Evolutionary conservation across 140 eudicot species (phyloP).

Genomic region (Erigeron philadelphicus): DNA sequence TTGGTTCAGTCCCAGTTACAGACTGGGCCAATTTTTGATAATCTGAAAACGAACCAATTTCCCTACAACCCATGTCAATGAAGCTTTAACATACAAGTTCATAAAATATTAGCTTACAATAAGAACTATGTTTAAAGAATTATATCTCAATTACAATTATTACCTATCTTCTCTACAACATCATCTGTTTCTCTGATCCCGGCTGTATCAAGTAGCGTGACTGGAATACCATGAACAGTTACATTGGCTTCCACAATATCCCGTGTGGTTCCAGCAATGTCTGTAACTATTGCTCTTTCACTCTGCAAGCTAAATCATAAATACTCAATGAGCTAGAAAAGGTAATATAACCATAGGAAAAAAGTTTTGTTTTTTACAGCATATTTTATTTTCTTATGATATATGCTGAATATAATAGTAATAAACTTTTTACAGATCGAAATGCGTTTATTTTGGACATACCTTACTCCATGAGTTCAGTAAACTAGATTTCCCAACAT

Average conservation of each 20-base stretch:
- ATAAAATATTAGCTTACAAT: too few species aligned
- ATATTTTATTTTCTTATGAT: background rate
- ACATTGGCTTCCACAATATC: constrained; percentile 87
- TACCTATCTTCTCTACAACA: constrained; percentile 86
- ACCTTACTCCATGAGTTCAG: constrained; percentile 99
- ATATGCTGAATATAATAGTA: background rate
- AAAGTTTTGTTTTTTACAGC: background rate
- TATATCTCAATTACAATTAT: background rate
- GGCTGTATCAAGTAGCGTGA: constrained; percentile 95
- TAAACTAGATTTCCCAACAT: constrained; percentile 98
- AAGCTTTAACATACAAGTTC: too few species aligned
- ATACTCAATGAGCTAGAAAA: constrained; percentile 24
- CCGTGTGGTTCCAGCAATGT: constrained; percentile 94
- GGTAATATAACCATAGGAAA: constrained; percentile 4
- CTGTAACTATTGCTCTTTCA: constrained; percentile 97
- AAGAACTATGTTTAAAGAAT: background rate
- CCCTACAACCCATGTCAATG: too few species aligned
- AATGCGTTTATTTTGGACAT: constrained; percentile 27
- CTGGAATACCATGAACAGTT: constrained; percentile 74
- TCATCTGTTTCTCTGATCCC: constrained; percentile 94
- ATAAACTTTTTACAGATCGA: background rate
- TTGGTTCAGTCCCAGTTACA: too few species aligned
- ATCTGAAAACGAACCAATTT: too few species aligned
- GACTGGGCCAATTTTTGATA: too few species aligned
- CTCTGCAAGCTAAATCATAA: constrained; percentile 83